Base-by-base conservation (phyloP, 805 yeast species). In the baker's yeast (Saccharomyces cerevisiae) region DNA sequence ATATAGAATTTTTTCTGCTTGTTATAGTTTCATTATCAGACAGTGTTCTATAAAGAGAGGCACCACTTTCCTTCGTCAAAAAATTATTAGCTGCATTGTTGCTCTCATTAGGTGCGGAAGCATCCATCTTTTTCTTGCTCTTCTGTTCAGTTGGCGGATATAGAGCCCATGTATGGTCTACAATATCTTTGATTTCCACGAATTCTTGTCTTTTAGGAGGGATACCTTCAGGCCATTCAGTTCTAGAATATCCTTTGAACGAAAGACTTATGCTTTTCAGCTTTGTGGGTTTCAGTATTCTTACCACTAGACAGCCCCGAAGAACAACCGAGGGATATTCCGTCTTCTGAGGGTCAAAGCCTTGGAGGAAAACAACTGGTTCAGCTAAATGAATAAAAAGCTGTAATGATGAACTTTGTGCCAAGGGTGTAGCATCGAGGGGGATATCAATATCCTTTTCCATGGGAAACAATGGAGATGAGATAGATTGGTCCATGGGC, bases 141-240 rank as follows among this genome's bases (percentile, higher is more conserved):
- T 77, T 78, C 10, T 80, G 80, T 24, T 83, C 83, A 46, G 77
- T 69, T 21, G 43, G 22, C 24, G 73, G 75, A 75, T 81, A 92
- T 66, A 94, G 89, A 0, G 96, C 94, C 99, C 99, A 94, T 5
- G 87, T 82, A 67, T 92, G 97, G 51, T 81, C 78, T 29, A 89
- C 78, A 26, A 91, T 66, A 51, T 80, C 86, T 57, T 79, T 80
- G 24, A 78, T 68, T 61, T 94, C 99, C 32, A 70, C 68, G 56
- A 80, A 83, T 13, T 83, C 86, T 17, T 75, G 74, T 59, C 83
- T 83, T 66, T 86, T 88, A 0, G 97, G 97, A 0, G 98, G 98
- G 21, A 92, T 91, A 2, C 99, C 99, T 65, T 94, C 97, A 2
- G 97, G 97, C 97, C 97, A 91, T 57, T 91, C 96, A 0, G 97